A percentile compares a stretch with the other conserved stretches of the same genome.
Evolutionary conservation across 805 yeast species (phyloP).

Genomic region (Yarrowia hollandica): DNA sequence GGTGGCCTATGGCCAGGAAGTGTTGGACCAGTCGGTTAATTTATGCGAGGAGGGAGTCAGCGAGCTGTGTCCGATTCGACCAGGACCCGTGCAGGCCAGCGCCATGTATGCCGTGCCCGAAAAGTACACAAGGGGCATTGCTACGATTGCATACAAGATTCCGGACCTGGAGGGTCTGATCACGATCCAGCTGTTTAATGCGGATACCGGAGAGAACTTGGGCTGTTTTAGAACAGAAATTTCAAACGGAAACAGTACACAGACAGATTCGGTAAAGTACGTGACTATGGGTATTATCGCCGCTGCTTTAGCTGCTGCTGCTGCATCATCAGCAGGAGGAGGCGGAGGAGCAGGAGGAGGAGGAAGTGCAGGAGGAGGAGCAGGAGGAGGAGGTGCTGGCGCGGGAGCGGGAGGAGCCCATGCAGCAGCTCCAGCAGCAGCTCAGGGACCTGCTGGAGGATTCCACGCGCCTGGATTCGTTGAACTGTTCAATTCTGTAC

Average conservation of each 20-base stretch:
- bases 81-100: constrained; percentile 34
- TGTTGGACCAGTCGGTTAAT: constrained; percentile 37
- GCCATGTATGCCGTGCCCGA: constrained; percentile 39
- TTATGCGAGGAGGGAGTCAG: constrained; percentile 39
- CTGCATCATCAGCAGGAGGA: constrained; percentile 29
- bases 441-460: constrained; percentile 30
- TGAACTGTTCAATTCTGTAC: constrained; percentile 39
- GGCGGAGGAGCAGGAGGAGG: constrained; percentile 30
- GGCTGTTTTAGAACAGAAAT: constrained; percentile 39
- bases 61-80: constrained; percentile 40
- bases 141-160: constrained; percentile 39
- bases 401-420: background rate
- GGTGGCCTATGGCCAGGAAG: constrained; percentile 38
- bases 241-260: constrained; percentile 40
- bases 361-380: constrained; percentile 10
- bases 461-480: constrained; percentile 38
- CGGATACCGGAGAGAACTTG: constrained; percentile 33
- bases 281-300: constrained; percentile 40
- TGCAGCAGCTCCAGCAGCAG: constrained; percentile 12
- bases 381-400: background rate
- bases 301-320: constrained; percentile 35
- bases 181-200: constrained; percentile 33
- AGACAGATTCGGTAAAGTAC: constrained; percentile 35
- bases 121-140: constrained; percentile 37
- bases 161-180: constrained; percentile 43